phyloP scores from a whole-genome alignment of 176 grass and related monocot genomes.

The Carex myosuroides region DNA sequence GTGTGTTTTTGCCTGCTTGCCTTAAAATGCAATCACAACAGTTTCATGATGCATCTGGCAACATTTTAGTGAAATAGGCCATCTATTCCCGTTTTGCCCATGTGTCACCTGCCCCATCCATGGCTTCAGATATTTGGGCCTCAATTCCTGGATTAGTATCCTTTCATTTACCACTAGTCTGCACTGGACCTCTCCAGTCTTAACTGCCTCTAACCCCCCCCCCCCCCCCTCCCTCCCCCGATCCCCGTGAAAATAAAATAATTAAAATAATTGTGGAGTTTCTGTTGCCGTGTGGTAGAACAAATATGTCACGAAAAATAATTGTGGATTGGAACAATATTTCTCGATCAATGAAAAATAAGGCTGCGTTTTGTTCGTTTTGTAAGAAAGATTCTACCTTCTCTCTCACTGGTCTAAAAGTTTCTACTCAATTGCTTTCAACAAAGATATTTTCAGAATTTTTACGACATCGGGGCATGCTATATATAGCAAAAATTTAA shows the following conservation, averaged over 20 bases:
- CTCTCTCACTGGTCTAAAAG: neutral
- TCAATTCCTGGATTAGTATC: neutral
- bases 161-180: slow-evolving; percentile 11
- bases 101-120: neutral
- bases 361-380: neutral
- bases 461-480: neutral
- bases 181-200: neutral
- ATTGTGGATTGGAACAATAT: neutral
- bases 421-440: neutral
- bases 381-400: slow-evolving; percentile 1
- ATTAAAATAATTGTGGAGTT: slow-evolving; percentile 12
- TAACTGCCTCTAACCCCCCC: neutral
- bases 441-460: slow-evolving; percentile 16
- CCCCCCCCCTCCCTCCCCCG: neutral
- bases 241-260: neutral
- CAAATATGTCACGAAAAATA: slow-evolving; percentile 15
- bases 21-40: slow-evolving; percentile 14
- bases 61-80: slow-evolving; percentile 7
- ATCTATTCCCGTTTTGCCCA: slow-evolving; percentile 14
- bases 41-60: neutral
- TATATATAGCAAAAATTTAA: neutral
- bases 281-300: slow-evolving; percentile 18
- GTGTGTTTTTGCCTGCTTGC: neutral
- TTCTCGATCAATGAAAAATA: neutral
- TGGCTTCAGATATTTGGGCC: slow-evolving; percentile 8